Evolutionary conservation across 2,329 filamentous ascomycete genomes (phyloP).

Genomic region (Neonectria coccinea): DNA sequence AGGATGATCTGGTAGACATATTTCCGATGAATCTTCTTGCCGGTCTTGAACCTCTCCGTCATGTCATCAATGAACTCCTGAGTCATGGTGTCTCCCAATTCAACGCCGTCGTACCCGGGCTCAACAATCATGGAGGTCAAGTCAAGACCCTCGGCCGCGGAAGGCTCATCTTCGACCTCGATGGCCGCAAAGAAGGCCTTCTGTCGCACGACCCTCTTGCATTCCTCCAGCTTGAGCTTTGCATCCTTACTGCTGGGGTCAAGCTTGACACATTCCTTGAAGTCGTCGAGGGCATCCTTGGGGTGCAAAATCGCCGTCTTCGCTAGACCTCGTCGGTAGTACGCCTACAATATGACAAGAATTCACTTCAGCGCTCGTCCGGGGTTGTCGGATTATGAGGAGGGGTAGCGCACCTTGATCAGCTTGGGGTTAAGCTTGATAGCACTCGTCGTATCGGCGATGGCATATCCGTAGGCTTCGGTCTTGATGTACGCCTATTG

Average conservation of each 20-base stretch:
- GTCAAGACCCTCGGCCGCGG: conserved; percentile 90
- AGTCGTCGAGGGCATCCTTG: conserved; percentile 89
- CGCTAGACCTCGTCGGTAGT: conserved; percentile 92
- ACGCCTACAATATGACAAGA: conserved; percentile 70
- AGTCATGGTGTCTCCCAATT: conserved; percentile 86
- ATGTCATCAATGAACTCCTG: conserved; percentile 98
- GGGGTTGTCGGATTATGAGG: not conserved
- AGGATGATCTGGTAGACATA: conserved; percentile 98
- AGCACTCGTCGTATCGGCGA: conserved; percentile 90
- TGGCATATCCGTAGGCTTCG: conserved; percentile 93
- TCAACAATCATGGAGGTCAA: conserved; percentile 88
- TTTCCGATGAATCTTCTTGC: conserved; percentile 95
- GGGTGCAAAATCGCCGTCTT: conserved; percentile 92
- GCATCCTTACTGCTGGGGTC: conserved; percentile 91
- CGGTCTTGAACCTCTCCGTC: conserved; percentile 94
- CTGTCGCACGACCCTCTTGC: conserved; percentile 93
- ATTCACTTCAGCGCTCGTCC: conserved; percentile 20
- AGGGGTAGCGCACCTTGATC: conserved; percentile 75
- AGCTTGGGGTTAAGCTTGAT: conserved; percentile 89
- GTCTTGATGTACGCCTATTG: conserved; percentile 90
- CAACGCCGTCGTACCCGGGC: conserved; percentile 84
- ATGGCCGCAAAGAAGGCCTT: conserved; percentile 95
- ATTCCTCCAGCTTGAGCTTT: conserved; percentile 89
- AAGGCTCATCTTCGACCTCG: conserved; percentile 91
- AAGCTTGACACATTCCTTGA: conserved; percentile 88